These are phyloP conservation scores for Lindgomyces ingoldianus DNA, from an alignment of 495 filamentous ascomycete species.

Conservation along the genomic window DNA sequence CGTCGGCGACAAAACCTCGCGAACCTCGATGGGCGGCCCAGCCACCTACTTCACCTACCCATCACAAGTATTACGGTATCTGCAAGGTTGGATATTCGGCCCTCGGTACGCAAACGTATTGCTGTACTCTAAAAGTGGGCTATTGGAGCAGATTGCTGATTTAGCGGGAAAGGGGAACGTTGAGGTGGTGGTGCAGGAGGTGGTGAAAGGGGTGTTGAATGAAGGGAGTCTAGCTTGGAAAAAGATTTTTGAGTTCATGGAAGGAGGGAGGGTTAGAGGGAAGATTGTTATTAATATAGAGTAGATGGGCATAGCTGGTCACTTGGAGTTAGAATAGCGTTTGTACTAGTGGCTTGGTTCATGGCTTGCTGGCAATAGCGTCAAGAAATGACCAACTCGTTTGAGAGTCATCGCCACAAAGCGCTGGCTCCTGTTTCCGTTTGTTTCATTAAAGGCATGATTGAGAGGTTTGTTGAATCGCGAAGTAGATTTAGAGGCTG, in stretches of 20 bases:
- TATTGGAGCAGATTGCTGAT: slow-evolving; percentile 8
- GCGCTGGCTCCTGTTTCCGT: too few relatives aligned
- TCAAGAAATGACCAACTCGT: too few relatives aligned
- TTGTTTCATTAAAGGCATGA: too few relatives aligned
- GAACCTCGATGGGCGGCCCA: slow-evolving; percentile 38
- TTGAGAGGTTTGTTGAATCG: too few relatives aligned
- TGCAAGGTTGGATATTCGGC: slow-evolving; percentile 29
- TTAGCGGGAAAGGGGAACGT: slow-evolving; percentile 17
- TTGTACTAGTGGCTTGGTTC: too few relatives aligned
- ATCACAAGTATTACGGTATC: slow-evolving; percentile 32
- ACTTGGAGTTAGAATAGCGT: too few relatives aligned
- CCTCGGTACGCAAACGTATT: slow-evolving; percentile 36
- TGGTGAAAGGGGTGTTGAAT: slow-evolving; percentile 21
- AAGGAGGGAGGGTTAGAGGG: slow-evolving; percentile 38
- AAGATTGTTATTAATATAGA: slow-evolving; percentile 41
- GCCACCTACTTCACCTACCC: slow-evolving; percentile 36
- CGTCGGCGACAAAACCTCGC: slow-evolving; percentile 41
- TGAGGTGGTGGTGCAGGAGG: slow-evolving; percentile 30
- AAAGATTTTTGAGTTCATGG: slow-evolving; percentile 37
- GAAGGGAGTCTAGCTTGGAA: slow-evolving; percentile 34
- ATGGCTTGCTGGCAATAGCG: too few relatives aligned
- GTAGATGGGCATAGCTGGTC: neutral
- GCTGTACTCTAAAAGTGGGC: slow-evolving; percentile 27
- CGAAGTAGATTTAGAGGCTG: too few relatives aligned
- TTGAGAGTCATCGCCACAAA: too few relatives aligned